Base-by-base conservation (phyloP, 2,329 filamentous ascomycete genomes). In the Stemphylium beticola region DNA sequence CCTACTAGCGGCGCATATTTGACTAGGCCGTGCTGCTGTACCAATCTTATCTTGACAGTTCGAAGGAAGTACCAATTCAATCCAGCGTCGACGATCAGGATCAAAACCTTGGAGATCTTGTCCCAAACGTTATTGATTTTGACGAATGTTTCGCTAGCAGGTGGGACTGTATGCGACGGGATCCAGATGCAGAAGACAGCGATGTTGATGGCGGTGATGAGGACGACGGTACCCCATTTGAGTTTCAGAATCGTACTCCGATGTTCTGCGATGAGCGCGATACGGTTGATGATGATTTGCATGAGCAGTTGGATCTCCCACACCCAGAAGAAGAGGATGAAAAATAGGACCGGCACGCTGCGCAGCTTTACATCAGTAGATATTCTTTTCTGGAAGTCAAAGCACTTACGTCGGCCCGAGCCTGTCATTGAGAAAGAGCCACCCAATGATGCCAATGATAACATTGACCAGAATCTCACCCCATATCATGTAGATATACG, bases 261-360 rank as follows among this genome's bases (percentile, higher is more conserved):
- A 38, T 78, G 70, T 12, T 80, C 76, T 11, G 79, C 74, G 32
- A 84, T 78, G 34, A 85, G 76, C 0, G 77, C 75, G 18, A 83
- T 79, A 48, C 82, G 77, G 60, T 84, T 84, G 65, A 83, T 79
- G 58, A 84, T 83, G 41, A 85, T 84, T 59, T 84, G 81, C 71
- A 83, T 77, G 1, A 84, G 61, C 1, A 83, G 69, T 55, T 84
- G 82, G 12, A 83, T 77, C 34, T 74, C 55, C 24, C 71, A 70
- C 1, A 71, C 66, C 71, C 71, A 74, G 34, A 64, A 66, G 39
- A 71, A 53, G 4, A 74, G 58, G 42, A 73, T 71, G 49, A 68
- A 71, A 61, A 73, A 73, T 3, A 74, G 53, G 4, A 71, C 67
- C 3, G 66, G 65, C 3, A 73, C 55, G 42, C 69, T 73, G 37